Conservation (phyloP, 768 basidiomycete species). For the Boletus patriciae region DNA sequence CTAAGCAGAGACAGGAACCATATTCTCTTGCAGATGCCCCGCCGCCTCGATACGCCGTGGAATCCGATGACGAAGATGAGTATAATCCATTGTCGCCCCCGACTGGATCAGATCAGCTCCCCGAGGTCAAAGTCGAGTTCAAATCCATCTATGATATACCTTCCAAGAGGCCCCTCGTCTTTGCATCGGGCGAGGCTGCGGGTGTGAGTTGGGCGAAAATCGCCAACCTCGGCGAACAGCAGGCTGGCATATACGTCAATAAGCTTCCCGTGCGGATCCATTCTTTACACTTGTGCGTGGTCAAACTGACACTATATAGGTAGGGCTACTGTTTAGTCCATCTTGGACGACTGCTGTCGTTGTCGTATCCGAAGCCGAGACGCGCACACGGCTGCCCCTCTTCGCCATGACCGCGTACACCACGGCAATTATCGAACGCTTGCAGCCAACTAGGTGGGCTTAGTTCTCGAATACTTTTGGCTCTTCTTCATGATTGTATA, state of each 20-base stretch:
- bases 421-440: slow-evolving; percentile 37
- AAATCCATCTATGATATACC: slow-evolving; percentile 34
- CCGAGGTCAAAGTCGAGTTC: slow-evolving; percentile 37
- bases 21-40: slow-evolving; percentile 56
- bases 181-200: slow-evolving; percentile 45
- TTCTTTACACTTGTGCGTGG: background rate
- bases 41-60: slow-evolving; percentile 61
- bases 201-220: slow-evolving; percentile 53
- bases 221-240: slow-evolving; percentile 52
- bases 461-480: background rate
- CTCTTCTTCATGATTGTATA: background rate
- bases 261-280: slow-evolving; percentile 41
- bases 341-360: slow-evolving; percentile 47
- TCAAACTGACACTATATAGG: slow-evolving; percentile 33
- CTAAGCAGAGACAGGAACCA: slow-evolving; percentile 40
- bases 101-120: slow-evolving; percentile 10
- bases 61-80: slow-evolving; percentile 72
- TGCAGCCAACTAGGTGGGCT: slow-evolving; percentile 49
- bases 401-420: slow-evolving; percentile 53
- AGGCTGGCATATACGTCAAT: slow-evolving; percentile 47
- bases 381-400: slow-evolving; percentile 45
- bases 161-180: slow-evolving; percentile 35
- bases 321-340: slow-evolving; percentile 52
- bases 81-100: slow-evolving; percentile 41
- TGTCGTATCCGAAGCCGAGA: slow-evolving; percentile 52